A percentile compares a stretch with the other conserved stretches of the same genome.
These are phyloP conservation scores for Conidiobolus incongruus DNA, from an alignment of 371 early-diverging fungal species.

Conservation along the genomic window DNA sequence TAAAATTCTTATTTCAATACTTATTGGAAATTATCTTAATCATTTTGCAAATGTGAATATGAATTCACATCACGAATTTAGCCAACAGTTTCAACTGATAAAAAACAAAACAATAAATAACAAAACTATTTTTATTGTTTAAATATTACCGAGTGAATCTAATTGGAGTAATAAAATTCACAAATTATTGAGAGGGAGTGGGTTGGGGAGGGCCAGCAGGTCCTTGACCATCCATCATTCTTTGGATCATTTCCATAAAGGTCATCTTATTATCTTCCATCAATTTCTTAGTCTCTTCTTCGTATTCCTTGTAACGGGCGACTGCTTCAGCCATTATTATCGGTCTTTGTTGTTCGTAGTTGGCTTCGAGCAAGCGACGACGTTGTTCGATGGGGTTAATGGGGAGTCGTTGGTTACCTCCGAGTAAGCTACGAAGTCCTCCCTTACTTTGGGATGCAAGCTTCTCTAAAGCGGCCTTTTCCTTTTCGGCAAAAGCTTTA, in stretches of 20 bases:
- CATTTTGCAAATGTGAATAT: too few relatives aligned
- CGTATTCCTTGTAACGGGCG: not conserved
- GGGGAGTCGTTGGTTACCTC: not conserved
- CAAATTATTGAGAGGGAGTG: too few relatives aligned
- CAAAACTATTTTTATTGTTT: too few relatives aligned
- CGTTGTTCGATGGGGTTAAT: not conserved
- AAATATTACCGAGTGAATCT: too few relatives aligned
- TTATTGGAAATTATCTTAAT: too few relatives aligned
- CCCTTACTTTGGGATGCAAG: not conserved
- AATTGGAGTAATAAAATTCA: too few relatives aligned
- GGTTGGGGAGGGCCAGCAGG: too few relatives aligned
- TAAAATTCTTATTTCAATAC: too few relatives aligned
- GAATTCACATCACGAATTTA: too few relatives aligned
- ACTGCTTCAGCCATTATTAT: not conserved
- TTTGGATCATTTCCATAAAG: not conserved
- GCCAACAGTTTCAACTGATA: too few relatives aligned
- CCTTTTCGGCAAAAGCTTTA: slow-evolving; percentile 41
- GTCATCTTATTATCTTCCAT: slow-evolving; percentile 3
- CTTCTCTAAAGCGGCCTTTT: slow-evolving; percentile 21
- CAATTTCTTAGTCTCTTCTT: not conserved
- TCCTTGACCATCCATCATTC: too few relatives aligned
- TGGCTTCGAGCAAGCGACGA: not conserved
- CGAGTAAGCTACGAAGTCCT: not conserved
- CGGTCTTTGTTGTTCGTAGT: not conserved
- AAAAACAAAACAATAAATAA: too few relatives aligned